Evolutionary conservation across 2,329 filamentous ascomycete genomes (phyloP).

Genomic region (Fusarium sp.): DNA sequence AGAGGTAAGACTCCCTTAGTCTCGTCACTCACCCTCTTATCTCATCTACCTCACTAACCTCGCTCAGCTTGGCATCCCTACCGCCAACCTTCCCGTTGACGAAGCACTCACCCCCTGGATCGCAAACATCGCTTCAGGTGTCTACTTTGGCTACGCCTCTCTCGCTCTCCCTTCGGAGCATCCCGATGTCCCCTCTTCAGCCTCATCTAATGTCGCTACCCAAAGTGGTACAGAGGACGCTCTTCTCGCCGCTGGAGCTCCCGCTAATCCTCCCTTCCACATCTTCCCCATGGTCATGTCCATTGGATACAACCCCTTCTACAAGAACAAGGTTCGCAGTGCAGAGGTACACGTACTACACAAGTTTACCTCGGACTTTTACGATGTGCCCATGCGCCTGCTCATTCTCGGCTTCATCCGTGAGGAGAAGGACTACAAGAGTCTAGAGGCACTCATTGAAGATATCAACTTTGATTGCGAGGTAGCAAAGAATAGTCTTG

Average conservation of each 20-base stretch:
- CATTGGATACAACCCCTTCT: constrained; percentile 97
- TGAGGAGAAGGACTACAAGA: constrained; percentile 88
- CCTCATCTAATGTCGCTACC: constrained; percentile 12
- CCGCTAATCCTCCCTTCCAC: constrained; percentile 45
- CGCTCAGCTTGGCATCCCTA: constrained; percentile 88
- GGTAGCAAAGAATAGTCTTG: constrained; percentile 80
- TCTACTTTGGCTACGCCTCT: constrained; percentile 94
- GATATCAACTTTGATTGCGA: constrained; percentile 92
- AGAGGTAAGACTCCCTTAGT: constrained; percentile 68
- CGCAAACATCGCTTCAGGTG: constrained; percentile 75
- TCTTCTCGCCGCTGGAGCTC: constrained; percentile 21
- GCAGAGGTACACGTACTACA: constrained; percentile 94
- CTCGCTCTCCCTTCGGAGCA: constrained; percentile 69
- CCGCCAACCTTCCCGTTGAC: constrained; percentile 89
- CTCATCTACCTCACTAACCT: constrained; percentile 3
- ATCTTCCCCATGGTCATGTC: constrained; percentile 92
- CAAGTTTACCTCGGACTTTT: constrained; percentile 83
- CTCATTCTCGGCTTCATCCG: constrained; percentile 88
- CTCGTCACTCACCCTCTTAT: background rate
- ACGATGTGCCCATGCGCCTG: constrained; percentile 82
- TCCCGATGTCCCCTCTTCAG: constrained; percentile 52
- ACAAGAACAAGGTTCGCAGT: constrained; percentile 87
- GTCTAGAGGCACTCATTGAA: constrained; percentile 82
- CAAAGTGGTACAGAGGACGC: constrained; percentile 29
- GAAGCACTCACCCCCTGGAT: constrained; percentile 70